phyloP scores from a whole-genome alignment of 2,329 filamentous ascomycete genomes.

The Colletotrichum sublineola region DNA sequence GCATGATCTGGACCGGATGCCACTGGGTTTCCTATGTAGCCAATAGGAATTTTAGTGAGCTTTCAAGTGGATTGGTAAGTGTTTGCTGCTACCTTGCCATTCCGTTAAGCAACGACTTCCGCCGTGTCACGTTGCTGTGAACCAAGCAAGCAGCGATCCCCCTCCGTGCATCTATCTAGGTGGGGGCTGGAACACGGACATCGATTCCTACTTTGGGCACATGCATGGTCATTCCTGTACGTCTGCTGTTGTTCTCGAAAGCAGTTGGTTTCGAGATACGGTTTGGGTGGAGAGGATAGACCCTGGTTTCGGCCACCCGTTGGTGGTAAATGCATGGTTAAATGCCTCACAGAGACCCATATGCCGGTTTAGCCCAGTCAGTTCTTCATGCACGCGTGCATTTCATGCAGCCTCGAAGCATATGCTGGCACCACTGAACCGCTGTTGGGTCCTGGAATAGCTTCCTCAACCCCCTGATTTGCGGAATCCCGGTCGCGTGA shows the following conservation, averaged over 20 bases:
- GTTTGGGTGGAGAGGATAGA: background rate
- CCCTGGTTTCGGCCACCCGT: background rate
- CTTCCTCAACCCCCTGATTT: background rate
- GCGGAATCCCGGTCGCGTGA: background rate
- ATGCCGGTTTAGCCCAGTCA: constrained; percentile 1
- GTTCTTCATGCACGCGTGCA: constrained; percentile 15
- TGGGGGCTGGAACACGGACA: constrained; percentile 1
- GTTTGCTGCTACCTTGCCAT: background rate
- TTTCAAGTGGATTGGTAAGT: background rate
- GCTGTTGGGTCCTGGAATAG: background rate
- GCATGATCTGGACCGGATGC: background rate
- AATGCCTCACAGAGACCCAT: constrained; percentile 32
- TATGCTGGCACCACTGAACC: background rate
- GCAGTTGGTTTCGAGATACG: background rate
- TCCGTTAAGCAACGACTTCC: background rate
- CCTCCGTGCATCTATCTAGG: background rate
- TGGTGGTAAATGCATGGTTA: background rate
- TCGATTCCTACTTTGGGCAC: constrained; percentile 17
- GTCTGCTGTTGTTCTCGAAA: constrained; percentile 11
- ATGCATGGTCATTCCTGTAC: background rate
- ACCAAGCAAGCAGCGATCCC: constrained; percentile 8
- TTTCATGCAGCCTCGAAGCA: background rate
- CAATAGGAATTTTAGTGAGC: background rate
- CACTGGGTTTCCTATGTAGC: background rate
- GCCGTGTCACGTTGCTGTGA: background rate